A percentile compares a stretch with the other conserved stretches of the same genome.
Evolutionary conservation across 345 rosid species (phyloP).

Genomic region (Eucalyptus coolabah): DNA sequence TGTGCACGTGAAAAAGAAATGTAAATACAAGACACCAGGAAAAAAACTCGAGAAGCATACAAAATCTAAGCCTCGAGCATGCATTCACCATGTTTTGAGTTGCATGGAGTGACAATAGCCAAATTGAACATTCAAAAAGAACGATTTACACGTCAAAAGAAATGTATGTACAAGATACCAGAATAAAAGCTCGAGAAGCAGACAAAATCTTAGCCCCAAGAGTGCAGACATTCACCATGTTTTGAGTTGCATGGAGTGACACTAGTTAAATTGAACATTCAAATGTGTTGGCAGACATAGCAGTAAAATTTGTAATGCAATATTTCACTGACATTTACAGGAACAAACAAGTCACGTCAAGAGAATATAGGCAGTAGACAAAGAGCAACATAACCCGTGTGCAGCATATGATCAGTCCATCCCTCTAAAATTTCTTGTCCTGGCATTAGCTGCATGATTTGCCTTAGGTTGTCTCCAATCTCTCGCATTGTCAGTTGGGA

Average conservation of each 20-base stretch:
- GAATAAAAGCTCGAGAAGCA: too few relatives aligned
- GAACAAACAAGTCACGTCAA: background rate
- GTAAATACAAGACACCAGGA: too few relatives aligned
- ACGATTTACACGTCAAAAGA: background rate
- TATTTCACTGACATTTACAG: background rate
- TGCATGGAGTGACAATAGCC: too few relatives aligned
- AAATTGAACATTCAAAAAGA: too few relatives aligned
- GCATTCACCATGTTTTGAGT: background rate
- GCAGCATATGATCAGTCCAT: background rate
- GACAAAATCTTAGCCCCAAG: too few relatives aligned
- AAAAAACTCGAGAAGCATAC: too few relatives aligned
- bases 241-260: too few relatives aligned
- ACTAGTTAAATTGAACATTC: too few relatives aligned
- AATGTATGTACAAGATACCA: too few relatives aligned
- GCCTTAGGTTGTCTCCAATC: background rate
- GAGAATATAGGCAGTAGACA: background rate
- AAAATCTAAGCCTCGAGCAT: too few relatives aligned
- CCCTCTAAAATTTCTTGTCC: background rate
- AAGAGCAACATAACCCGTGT: background rate
- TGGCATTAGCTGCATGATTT: background rate
- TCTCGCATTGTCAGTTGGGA: background rate
- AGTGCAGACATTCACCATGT: too few relatives aligned
- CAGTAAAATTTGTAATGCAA: background rate
- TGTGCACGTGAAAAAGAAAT: too few relatives aligned
- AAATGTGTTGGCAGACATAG: background rate